Evolutionary conservation across 805 yeast genomes (phyloP).

Genomic region (Myxozyma vanderwaltii): DNA sequence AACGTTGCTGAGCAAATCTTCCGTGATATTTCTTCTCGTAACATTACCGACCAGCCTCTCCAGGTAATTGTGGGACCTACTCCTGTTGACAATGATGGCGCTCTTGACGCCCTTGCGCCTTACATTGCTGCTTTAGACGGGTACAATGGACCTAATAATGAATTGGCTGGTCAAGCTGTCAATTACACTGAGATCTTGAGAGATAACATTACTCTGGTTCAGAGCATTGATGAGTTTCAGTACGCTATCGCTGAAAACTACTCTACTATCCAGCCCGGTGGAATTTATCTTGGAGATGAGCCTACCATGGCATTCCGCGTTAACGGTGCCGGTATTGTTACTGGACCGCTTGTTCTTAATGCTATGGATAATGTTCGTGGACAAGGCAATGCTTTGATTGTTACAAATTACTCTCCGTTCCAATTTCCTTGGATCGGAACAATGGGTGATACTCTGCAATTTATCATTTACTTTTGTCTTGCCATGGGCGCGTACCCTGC

Average conservation of each 20-base stretch:
- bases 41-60: slow-evolving; percentile 11
- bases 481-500: slow-evolving; percentile 45
- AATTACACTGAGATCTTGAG: slow-evolving; percentile 11
- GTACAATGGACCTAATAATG: slow-evolving; percentile 19
- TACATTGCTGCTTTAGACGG: slow-evolving; percentile 18
- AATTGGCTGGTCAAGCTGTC: slow-evolving; percentile 15
- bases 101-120: slow-evolving; percentile 22
- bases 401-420: slow-evolving; percentile 42
- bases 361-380: slow-evolving; percentile 38
- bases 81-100: slow-evolving; percentile 31
- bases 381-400: slow-evolving; percentile 37
- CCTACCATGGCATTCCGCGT: slow-evolving; percentile 39
- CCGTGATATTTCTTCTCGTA: slow-evolving; percentile 20
- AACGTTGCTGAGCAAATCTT: slow-evolving; percentile 32
- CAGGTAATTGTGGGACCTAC: slow-evolving; percentile 30
- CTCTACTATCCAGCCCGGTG: slow-evolving; percentile 41
- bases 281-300: slow-evolving; percentile 36
- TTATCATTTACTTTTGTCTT: slow-evolving; percentile 42
- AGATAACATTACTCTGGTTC: slow-evolving; percentile 30
- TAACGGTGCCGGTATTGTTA: slow-evolving; percentile 34
- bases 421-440: slow-evolving; percentile 41
- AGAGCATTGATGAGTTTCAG: slow-evolving; percentile 34
- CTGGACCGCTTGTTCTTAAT: slow-evolving; percentile 39
- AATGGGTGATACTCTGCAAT: slow-evolving; percentile 43
- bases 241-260: slow-evolving; percentile 35